These are phyloP conservation scores for Graphiopsis chlorocephala DNA, from an alignment of 2,329 filamentous ascomycete species.

Conservation along the genomic window DNA sequence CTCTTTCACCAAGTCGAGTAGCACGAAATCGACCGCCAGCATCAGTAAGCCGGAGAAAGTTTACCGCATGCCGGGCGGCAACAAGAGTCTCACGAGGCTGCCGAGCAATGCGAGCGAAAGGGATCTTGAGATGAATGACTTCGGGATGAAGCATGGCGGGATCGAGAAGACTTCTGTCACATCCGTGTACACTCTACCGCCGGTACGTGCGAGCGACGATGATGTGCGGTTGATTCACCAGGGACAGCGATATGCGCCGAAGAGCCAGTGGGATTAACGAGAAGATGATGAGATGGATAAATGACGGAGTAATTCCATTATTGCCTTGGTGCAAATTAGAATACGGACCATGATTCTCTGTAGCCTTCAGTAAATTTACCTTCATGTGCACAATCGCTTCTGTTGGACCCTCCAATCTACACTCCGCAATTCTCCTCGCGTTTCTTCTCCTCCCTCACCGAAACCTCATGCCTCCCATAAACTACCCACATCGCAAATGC, in stretches of 20 bases:
- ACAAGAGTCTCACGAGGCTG: neutral
- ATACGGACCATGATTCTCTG: neutral
- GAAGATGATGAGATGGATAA: neutral
- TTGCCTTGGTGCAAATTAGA: too few species aligned
- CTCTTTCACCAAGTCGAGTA: neutral
- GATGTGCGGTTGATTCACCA: neutral
- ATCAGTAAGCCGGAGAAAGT: neutral
- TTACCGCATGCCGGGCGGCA: neutral
- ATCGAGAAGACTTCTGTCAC: slow-evolving; percentile 2
- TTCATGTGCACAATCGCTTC: neutral
- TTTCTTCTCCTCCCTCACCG: neutral
- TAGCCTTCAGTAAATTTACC: neutral
- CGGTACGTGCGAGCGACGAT: neutral
- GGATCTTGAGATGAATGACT: neutral
- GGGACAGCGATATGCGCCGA: neutral
- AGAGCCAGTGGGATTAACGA: neutral
- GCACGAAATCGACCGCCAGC: neutral
- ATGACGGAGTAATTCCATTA: too few species aligned
- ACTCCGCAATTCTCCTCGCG: neutral
- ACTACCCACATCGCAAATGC: neutral
- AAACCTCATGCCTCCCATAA: neutral
- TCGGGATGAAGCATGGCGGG: neutral
- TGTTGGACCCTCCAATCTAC: neutral
- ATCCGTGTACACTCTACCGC: neutral
- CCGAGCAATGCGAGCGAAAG: neutral